These are phyloP conservation scores for Halteria grandinella DNA, from an alignment of 73 alveolate species.

Conservation along the genomic window DNA sequence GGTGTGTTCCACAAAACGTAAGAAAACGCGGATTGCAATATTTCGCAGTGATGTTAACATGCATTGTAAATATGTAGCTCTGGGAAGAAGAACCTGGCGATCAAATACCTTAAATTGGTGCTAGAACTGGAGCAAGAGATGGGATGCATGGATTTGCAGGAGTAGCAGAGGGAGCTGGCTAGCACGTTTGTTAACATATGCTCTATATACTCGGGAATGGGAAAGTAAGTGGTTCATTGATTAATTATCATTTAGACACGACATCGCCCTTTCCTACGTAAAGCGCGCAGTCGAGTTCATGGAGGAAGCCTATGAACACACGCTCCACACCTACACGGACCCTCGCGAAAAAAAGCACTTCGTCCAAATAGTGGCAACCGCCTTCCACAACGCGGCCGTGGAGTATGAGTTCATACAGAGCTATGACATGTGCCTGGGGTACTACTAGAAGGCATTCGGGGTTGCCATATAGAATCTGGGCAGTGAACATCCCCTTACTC, in stretches of 20 bases:
- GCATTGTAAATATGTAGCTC: conserved; percentile 2
- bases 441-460: conserved; percentile 33
- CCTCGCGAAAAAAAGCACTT: conserved; percentile 4
- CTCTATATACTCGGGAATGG: conserved; percentile 52
- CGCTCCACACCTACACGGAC: conserved; percentile 10
- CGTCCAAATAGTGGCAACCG: conserved; percentile 45
- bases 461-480: conserved; percentile 24
- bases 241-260: conserved; percentile 13
- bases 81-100: conserved; percentile 23
- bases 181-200: conserved; percentile 39
- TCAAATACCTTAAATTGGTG: conserved; percentile 29
- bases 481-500: conserved; percentile 23
- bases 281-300: conserved; percentile 22
- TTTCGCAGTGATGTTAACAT: too few species aligned
- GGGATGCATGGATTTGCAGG: conserved; percentile 12
- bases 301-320: conserved; percentile 35
- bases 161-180: conserved; percentile 25
- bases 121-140: conserved; percentile 42
- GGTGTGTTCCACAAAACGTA: too few species aligned
- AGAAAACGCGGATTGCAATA: too few species aligned
- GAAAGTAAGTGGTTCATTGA: conserved; percentile 42
- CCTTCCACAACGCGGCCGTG: conserved; percentile 50
- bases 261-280: conserved; percentile 36
- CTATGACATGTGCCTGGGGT: conserved; percentile 7
- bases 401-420: conserved; percentile 34